phyloP scores from a whole-genome alignment of 73 alveolate genomes.

The Paramecium bursaria region DNA sequence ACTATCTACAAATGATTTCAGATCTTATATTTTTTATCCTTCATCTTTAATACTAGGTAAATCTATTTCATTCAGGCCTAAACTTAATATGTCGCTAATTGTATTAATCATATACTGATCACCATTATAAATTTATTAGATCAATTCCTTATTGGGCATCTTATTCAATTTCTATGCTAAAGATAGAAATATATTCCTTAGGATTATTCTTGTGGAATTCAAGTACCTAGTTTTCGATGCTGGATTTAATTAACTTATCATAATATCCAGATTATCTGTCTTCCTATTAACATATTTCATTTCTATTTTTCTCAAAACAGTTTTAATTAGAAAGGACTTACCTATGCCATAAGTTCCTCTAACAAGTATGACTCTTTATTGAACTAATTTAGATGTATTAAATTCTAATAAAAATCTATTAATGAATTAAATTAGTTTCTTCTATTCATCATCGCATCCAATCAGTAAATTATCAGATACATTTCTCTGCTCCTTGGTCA shows the following conservation, averaged over 20 bases:
- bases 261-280: not conserved
- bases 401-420: slow-evolving; percentile 1
- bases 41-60: not conserved
- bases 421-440: not conserved
- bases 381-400: not conserved
- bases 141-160: slow-evolving; percentile 15
- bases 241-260: slow-evolving; percentile 25
- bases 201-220: slow-evolving; percentile 18
- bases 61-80: slow-evolving; percentile 20
- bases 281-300: not conserved
- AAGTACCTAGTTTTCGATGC: not conserved
- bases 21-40: not conserved
- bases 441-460: not conserved
- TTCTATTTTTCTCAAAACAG: not conserved
- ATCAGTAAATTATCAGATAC: not conserved
- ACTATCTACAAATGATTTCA: slow-evolving; percentile 15
- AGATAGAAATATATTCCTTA: slow-evolving; percentile 38
- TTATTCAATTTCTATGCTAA: slow-evolving; percentile 5
- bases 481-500: not conserved
- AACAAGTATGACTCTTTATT: not conserved
- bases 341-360: slow-evolving; percentile 46
- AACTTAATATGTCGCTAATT: slow-evolving; percentile 19
- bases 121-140: slow-evolving; percentile 7
- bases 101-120: not conserved
- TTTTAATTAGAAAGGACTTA: slow-evolving; percentile 26